Percentiles rank a stretch among this genome's conserved stretches.
phyloP scores from a whole-genome alignment of 2,329 filamentous ascomycete species.

The Endothia cerciana region DNA sequence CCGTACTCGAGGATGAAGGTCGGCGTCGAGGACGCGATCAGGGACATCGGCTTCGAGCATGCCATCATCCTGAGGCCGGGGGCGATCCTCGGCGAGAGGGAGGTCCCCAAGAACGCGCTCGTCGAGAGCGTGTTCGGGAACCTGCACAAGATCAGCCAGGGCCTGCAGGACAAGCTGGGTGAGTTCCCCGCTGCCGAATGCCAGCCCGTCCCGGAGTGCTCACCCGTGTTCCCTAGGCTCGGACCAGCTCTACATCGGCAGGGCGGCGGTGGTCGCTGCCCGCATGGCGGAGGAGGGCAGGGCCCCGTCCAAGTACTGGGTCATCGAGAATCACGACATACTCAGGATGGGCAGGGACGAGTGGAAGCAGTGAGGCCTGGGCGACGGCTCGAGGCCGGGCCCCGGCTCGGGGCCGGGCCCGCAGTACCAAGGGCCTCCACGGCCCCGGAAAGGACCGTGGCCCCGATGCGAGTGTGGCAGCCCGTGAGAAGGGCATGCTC shows the following conservation, averaged over 20 bases:
- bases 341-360: slow-evolving; percentile 67
- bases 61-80: slow-evolving; percentile 77
- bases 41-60: slow-evolving; percentile 73
- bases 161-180: slow-evolving; percentile 62
- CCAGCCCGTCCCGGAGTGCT: neutral
- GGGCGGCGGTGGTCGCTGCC: slow-evolving; percentile 66
- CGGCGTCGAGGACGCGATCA: slow-evolving; percentile 80
- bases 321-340: slow-evolving; percentile 64
- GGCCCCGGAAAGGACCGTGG: neutral
- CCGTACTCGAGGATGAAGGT: slow-evolving; percentile 75
- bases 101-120: slow-evolving; percentile 59
- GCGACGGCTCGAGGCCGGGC: neutral
- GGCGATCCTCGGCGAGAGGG: slow-evolving; percentile 72
- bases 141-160: slow-evolving; percentile 57
- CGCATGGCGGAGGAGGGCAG: slow-evolving; percentile 61
- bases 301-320: slow-evolving; percentile 64
- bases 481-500: neutral
- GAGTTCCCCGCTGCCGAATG: neutral
- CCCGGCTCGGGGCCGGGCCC: neutral
- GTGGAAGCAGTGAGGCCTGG: slow-evolving; percentile 43
- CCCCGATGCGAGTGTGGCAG: neutral
- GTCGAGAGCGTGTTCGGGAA: slow-evolving; percentile 58
- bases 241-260: slow-evolving; percentile 73
- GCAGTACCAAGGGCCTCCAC: no score
- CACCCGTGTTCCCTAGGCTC: slow-evolving; percentile 54